Percentiles rank a stretch among this genome's conserved stretches.
These are phyloP conservation scores for Debaryomyces prosopidis DNA, from an alignment of 805 yeast genomes.

Conservation along the genomic window DNA sequence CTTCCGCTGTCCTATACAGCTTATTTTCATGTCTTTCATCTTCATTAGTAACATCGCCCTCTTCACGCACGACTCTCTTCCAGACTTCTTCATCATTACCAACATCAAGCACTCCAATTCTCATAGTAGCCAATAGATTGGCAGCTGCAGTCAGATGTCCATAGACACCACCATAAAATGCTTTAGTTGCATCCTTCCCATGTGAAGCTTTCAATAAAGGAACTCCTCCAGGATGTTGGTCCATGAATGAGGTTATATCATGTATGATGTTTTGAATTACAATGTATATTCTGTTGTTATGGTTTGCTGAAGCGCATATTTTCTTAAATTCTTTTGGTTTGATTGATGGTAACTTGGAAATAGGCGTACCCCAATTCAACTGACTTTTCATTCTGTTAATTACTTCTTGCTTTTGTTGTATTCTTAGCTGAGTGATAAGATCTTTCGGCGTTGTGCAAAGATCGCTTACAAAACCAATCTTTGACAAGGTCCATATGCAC, in stretches of 20 bases:
- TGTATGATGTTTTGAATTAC: conserved; percentile 91
- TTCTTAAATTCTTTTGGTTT: conserved; percentile 46
- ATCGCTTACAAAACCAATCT: conserved; percentile 59
- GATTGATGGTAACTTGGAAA: conserved; percentile 76
- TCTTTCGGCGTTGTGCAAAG: conserved; percentile 69
- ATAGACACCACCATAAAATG: conserved; percentile 94
- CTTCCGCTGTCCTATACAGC: conserved; percentile 34
- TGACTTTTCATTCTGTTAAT: conserved; percentile 75
- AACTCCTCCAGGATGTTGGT: conserved; percentile 92
- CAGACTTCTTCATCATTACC: conserved; percentile 82
- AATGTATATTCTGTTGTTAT: conserved; percentile 58
- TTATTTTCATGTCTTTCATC: conserved; percentile 16
- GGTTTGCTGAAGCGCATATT: conserved; percentile 37
- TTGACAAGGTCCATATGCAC: conserved; percentile 53
- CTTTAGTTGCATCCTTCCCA: conserved; percentile 92
- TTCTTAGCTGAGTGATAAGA: conserved; percentile 54
- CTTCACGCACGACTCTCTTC: conserved; percentile 69
- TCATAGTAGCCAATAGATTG: conserved; percentile 87
- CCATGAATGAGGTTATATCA: conserved; percentile 87
- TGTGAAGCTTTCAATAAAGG: conserved; percentile 76
- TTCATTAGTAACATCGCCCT: conserved; percentile 46
- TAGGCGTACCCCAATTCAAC: conserved; percentile 93
- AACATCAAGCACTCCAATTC: conserved; percentile 82
- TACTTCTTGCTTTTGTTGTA: conserved; percentile 74
- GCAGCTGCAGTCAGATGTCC: conserved; percentile 92